phyloP scores from a whole-genome alignment of 345 rosid genomes.

The Linum trigynum region DNA sequence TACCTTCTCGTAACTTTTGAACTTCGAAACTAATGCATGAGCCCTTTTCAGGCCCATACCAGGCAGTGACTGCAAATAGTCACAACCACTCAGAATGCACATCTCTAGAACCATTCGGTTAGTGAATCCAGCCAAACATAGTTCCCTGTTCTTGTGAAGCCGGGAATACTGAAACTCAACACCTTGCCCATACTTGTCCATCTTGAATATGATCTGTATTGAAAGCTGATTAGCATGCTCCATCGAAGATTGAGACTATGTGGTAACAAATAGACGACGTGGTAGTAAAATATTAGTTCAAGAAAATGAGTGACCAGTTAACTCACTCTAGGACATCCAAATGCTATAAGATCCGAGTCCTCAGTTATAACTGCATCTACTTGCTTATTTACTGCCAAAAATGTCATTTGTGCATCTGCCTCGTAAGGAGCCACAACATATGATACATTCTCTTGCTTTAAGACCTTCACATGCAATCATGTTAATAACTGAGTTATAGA shows the following conservation, averaged over 20 bases:
- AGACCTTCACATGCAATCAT: conserved; percentile 43
- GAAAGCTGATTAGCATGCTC: conserved; percentile 3
- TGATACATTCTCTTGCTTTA: conserved; percentile 58
- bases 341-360: conserved; percentile 97
- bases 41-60: conserved; percentile 97
- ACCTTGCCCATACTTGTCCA: conserved; percentile 96
- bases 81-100: conserved; percentile 99
- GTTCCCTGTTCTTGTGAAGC: conserved; percentile 59
- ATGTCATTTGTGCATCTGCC: conserved; percentile 98
- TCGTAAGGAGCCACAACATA: conserved; percentile 92
- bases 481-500: conserved; percentile 11
- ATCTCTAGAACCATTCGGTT: conserved; percentile 85
- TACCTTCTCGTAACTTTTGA: conserved; percentile 77
- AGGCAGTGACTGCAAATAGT: conserved; percentile 79
- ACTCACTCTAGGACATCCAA: conserved; percentile 95
- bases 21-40: conserved; percentile 68
- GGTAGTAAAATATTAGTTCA: background rate
- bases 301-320: conserved; percentile 6
- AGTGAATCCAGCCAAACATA: conserved; percentile 61
- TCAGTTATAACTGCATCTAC: conserved; percentile 90
- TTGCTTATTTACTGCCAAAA: conserved; percentile 66
- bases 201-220: conserved; percentile 71
- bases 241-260: conserved; percentile 4
- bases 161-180: conserved; percentile 64
- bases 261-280: background rate